Percentiles rank a stretch among this genome's conserved stretches.
phyloP scores from a whole-genome alignment of 2,329 filamentous ascomycete species.

The Colletotrichum chlorophyti region DNA sequence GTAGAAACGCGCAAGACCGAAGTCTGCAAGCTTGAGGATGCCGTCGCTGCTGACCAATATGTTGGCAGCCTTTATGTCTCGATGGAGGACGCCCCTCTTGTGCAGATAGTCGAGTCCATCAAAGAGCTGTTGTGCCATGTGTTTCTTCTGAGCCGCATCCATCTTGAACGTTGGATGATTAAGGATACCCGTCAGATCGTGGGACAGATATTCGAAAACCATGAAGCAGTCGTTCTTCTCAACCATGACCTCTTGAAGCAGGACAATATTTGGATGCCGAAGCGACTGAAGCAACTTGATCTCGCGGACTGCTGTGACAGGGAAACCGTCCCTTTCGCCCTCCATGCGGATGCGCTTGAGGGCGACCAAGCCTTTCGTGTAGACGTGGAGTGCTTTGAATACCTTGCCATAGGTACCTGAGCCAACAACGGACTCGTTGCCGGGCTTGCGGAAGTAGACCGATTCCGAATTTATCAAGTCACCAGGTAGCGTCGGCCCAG shows the following conservation, averaged over 20 bases:
- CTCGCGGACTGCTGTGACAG: constrained; percentile 88
- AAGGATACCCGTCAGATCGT: constrained; percentile 92
- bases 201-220: constrained; percentile 98
- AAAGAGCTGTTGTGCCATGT: constrained; percentile 91
- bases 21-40: constrained; percentile 91
- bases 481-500: constrained; percentile 71
- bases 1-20: constrained; percentile 95
- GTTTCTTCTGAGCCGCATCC: constrained; percentile 86
- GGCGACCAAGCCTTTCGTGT: constrained; percentile 82
- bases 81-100: constrained; percentile 89
- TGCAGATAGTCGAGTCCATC: constrained; percentile 94
- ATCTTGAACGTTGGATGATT: constrained; percentile 94
- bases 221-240: constrained; percentile 99
- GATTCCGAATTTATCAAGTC: constrained; percentile 83
- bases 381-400: constrained; percentile 93
- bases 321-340: constrained; percentile 88
- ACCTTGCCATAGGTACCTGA: constrained; percentile 97
- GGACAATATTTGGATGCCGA: constrained; percentile 82
- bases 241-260: constrained; percentile 92
- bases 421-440: constrained; percentile 96
- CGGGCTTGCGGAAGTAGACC: constrained; percentile 92
- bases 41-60: constrained; percentile 92
- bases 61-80: constrained; percentile 98
- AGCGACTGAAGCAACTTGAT: constrained; percentile 91
- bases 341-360: constrained; percentile 95